Evolutionary conservation across 371 early-diverging fungal genomes (phyloP), one percentile per base, ranked within the genome.

Genomic region (Mitosporidium daphniae): DNA sequence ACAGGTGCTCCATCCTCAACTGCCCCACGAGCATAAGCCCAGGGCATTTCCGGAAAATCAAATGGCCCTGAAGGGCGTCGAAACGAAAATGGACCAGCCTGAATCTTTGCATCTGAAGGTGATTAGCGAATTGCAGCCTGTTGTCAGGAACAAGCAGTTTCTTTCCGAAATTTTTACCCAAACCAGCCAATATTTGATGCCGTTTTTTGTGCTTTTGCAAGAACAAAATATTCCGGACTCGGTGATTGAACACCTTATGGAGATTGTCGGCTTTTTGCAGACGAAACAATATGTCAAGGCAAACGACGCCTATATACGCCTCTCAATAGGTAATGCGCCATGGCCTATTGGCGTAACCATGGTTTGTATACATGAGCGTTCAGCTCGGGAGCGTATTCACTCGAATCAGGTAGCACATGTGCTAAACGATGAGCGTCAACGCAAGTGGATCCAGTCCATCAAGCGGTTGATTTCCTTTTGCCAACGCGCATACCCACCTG

Each of bases 281-380:
- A 48, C 59, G 19, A 49, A 73, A 24, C 71, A 75, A 36, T 82
- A 86, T 22, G 47, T 70, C 39, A 57, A 66, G 32, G 91, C 91
- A 6, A 75, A 73, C 33, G 80, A 78, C 34, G 53, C 68, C 2
- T 91, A 91, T 36, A 47, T 91, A 29, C 62, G 64, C 27, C 52
- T 91, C 21, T 65, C 72, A 0, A 77, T 91, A 32, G 86, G 91
- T 22, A 91, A 91, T 42, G 71, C 84, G 6, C 74, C 86, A 1
- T 91, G 91, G 91, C 91, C 86, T n/a, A 71, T 91, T 45, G 91
- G 91, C 35, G 68, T 70, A 14, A 65, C 67, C 32, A 62, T 61
- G 59, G 65, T 65, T 40, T 61, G 61, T 51, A 80, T 82, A 37
- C 84, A 89, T 52, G 82, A 80, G 45, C 66, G 91, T 35, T 70